These are phyloP conservation scores for Phyllosticta citrichinensis DNA, from an alignment of 2,329 filamentous ascomycete species.

Conservation along the genomic window DNA sequence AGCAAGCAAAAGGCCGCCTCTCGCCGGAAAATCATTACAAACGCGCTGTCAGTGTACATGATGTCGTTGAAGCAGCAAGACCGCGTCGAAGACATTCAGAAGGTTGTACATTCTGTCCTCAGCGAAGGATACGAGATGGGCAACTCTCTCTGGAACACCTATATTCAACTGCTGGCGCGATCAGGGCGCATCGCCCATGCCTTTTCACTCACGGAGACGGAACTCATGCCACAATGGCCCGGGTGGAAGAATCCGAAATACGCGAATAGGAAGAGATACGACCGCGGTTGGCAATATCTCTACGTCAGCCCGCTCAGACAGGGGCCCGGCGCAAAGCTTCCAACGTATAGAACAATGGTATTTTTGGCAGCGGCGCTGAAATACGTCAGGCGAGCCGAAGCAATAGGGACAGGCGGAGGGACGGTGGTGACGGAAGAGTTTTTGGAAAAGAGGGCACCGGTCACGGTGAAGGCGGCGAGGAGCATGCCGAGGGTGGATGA, in stretches of 20 bases:
- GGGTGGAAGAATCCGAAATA: conserved; percentile 50
- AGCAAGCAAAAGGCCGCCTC: conserved; percentile 15
- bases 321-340: conserved; percentile 22
- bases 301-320: conserved; percentile 21
- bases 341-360: conserved; percentile 35
- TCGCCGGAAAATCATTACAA: conserved; percentile 40
- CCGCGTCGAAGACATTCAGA: conserved; percentile 26
- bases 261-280: conserved; percentile 16
- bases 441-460: conserved; percentile 27
- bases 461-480: conserved; percentile 33
- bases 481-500: conserved; percentile 31
- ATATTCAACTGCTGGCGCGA: conserved; percentile 57
- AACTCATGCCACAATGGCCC: conserved; percentile 68
- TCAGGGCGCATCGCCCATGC: conserved; percentile 53
- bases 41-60: conserved; percentile 43
- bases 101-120: conserved; percentile 47
- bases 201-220: conserved; percentile 63
- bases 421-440: conserved; percentile 19
- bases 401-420: conserved; percentile 15
- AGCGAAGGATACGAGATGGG: conserved; percentile 62
- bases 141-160: conserved; percentile 70
- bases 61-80: conserved; percentile 43
- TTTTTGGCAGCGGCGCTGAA: conserved; percentile 29
- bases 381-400: conserved; percentile 25
- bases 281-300: conserved; percentile 19